Conservation (phyloP, 371 early-diverging fungal genomes). For the Circinella minor region DNA sequence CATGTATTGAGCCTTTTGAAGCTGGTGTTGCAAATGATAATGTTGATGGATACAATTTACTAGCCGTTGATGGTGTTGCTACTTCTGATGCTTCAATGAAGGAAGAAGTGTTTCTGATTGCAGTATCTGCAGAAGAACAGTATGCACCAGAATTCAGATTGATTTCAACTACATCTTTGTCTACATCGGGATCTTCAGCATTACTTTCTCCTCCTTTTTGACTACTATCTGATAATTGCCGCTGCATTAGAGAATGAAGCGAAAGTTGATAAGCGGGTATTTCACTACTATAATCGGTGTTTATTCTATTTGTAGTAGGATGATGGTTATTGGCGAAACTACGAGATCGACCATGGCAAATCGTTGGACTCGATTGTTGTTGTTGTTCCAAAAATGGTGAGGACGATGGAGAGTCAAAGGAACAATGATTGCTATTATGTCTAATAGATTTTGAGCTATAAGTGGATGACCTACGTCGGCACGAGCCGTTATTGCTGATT, state of each 20-base stretch:
- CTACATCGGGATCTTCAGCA: conserved; percentile 26
- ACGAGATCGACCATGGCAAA: neutral
- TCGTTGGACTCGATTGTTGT: conserved; percentile 6
- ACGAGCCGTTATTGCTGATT: neutral
- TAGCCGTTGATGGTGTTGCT: no score
- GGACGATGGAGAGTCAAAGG: neutral
- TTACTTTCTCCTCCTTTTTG: conserved; percentile 14
- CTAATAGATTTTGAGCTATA: neutral
- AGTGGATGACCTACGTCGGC: neutral
- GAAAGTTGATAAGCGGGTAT: conserved; percentile 39
- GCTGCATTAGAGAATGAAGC: conserved; percentile 34
- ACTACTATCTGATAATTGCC: conserved; percentile 27
- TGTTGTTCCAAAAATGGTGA: neutral
- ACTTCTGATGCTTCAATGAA: neutral
- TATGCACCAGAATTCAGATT: conserved; percentile 26
- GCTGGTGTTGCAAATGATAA: neutral
- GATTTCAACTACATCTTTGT: conserved; percentile 48
- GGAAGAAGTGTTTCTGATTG: neutral
- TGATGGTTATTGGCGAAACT: neutral
- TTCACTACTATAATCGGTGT: conserved; percentile 2
- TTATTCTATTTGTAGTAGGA: no score
- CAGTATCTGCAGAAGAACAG: neutral
- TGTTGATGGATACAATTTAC: neutral
- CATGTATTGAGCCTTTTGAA: neutral
- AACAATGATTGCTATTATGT: neutral